These are phyloP conservation scores for Hymenoscyphus fraxineus DNA, from an alignment of 2,329 filamentous ascomycete species.

Conservation along the genomic window DNA sequence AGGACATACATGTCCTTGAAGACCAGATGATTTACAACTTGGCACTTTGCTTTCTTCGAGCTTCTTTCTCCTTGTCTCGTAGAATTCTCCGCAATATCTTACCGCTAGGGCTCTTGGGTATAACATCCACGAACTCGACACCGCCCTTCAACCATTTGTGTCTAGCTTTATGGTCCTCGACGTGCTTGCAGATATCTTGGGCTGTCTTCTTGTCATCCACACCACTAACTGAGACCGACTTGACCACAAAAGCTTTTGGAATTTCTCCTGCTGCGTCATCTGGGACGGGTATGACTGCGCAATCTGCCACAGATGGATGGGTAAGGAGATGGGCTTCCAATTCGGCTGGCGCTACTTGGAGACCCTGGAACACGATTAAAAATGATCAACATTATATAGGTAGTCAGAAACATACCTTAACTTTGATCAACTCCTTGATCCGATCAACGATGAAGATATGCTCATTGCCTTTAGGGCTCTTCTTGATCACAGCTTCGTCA, in stretches of 20 bases:
- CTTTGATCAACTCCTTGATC: constrained; percentile 74
- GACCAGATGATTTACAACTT: constrained; percentile 54
- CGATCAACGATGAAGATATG: constrained; percentile 84
- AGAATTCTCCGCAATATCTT: constrained; percentile 69
- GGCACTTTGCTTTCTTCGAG: constrained; percentile 57
- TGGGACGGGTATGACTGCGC: constrained; percentile 71
- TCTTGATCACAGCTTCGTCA: constrained; percentile 56
- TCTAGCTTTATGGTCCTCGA: constrained; percentile 62
- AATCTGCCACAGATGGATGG: constrained; percentile 72
- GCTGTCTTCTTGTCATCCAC: constrained; percentile 51
- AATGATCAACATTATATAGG: background rate
- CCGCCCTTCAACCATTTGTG: constrained; percentile 65
- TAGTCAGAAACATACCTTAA: constrained; percentile 48
- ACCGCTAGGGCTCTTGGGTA: constrained; percentile 71
- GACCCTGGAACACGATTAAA: constrained; percentile 49
- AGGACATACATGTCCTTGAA: background rate
- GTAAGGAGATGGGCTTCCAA: constrained; percentile 75
- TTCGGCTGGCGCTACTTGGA: constrained; percentile 80
- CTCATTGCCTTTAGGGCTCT: constrained; percentile 56
- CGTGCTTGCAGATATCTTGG: constrained; percentile 54
- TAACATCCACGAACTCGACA: constrained; percentile 60
- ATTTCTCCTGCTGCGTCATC: constrained; percentile 58
- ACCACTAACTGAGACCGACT: constrained; percentile 32
- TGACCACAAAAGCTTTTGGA: constrained; percentile 15
- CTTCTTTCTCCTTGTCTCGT: constrained; percentile 70